Evolutionary conservation across 768 basidiomycete genomes (phyloP), one percentile per base, ranked within the genome.

Genomic region (Strobilomyces confusus): DNA sequence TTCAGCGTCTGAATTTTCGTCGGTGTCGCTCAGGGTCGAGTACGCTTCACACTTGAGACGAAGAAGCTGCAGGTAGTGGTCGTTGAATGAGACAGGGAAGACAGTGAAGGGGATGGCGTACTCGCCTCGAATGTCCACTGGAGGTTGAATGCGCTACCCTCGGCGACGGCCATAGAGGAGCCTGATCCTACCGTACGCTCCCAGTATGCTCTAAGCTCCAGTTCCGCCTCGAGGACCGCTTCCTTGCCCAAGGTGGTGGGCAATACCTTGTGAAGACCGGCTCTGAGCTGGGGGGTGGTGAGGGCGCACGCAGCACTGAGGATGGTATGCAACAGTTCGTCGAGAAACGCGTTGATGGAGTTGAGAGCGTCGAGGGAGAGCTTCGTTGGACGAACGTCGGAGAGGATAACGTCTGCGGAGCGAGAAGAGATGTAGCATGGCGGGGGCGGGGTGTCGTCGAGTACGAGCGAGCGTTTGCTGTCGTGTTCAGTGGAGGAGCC

Each of bases 301-400:
- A 94, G 74, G 30, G 89, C 87, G 58, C 81, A 76, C 7, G 90
- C 77, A 20, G 77, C 76, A 55, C 72, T 75, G 62, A 93, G 79
- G 51, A 92, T 81, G 52, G 76, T 83, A 72, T 83, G 82, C 47
- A 95, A 76, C 55, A 93, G 80, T 71, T 94, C 92, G 73, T 94
- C 92, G 54, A 94, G 78, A 43, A 92, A 72, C 56, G 83, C 80
- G 69, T 94, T 94, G 74, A 93, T 80, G 55, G 80, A 79, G 54
- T 75, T 76, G 44, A 97, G 82, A n/a, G 90, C 87, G 48, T 92
- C 84, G 19, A 77, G 65, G 58, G 85, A 83, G 71, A 95, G 81
- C 67, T 84, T 87, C 59, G 91, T 94, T n/a, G 92, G 91, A 19
- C 94, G 86, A 51, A 95, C 82, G 62, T 98, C 94, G 55, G 90